Conservation (phyloP, 2,329 filamentous ascomycete genomes). For the Colletotrichum tabaci region DNA sequence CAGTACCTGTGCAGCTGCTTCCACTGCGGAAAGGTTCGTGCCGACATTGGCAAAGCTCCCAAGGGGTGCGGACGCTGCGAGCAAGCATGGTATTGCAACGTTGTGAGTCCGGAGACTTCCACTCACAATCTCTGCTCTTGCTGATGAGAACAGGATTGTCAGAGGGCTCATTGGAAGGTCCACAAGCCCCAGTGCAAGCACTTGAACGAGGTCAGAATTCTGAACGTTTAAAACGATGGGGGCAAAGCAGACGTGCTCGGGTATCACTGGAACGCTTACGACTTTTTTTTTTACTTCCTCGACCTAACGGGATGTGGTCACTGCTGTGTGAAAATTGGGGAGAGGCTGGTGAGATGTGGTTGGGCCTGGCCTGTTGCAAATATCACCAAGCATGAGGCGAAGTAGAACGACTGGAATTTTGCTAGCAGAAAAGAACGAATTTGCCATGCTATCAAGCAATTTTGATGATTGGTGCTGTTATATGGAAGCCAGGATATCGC, state of each 20-base stretch:
- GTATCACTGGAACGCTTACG: not conserved
- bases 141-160: constrained; percentile 14
- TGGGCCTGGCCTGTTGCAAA: too few species aligned
- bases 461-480: too few species aligned
- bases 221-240: not conserved
- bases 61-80: constrained; percentile 41
- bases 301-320: not conserved
- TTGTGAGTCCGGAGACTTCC: constrained; percentile 13
- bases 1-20: constrained; percentile 43
- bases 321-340: too few species aligned
- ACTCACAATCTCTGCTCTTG: not conserved
- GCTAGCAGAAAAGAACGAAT: not conserved
- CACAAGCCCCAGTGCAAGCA: constrained; percentile 7
- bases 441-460: too few species aligned
- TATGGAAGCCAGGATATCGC: too few species aligned
- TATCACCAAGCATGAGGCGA: not conserved
- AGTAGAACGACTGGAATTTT: not conserved
- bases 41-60: constrained; percentile 34
- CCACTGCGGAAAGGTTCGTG: constrained; percentile 44
- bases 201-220: not conserved
- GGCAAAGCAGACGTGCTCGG: not conserved
- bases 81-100: constrained; percentile 43
- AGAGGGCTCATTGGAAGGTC: constrained; percentile 13
- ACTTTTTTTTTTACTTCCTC: too few species aligned
- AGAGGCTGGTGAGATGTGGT: not conserved